These are phyloP conservation scores for Echeveria elegans DNA, from an alignment of 164 flowering plant genomes.

Conservation along the genomic window DNA sequence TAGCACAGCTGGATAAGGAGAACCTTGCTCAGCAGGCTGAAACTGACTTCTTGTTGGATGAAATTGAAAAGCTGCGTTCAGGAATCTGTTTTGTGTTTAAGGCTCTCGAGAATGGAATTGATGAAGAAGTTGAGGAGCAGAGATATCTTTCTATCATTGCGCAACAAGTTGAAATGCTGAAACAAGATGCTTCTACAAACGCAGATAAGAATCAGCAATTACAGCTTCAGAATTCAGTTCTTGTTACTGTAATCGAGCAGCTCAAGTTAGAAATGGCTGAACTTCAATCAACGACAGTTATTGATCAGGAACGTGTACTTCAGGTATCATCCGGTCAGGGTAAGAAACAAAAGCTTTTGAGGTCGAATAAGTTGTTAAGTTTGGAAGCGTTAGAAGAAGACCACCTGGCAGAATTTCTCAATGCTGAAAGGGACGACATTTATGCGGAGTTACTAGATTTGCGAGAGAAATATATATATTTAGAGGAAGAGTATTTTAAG, in stretches of 20 bases:
- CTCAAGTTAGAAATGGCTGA: slow-evolving; percentile 36
- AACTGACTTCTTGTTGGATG: slow-evolving; percentile 46
- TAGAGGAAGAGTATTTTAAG: slow-evolving; percentile 32
- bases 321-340: slow-evolving; percentile 26
- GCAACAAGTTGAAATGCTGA: slow-evolving; percentile 32
- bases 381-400: slow-evolving; percentile 22
- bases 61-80: slow-evolving; percentile 42
- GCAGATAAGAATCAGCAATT: slow-evolving; percentile 58
- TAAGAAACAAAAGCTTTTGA: slow-evolving; percentile 39
- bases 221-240: slow-evolving; percentile 57
- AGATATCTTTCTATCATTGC: slow-evolving; percentile 26
- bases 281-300: background rate
- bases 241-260: slow-evolving; percentile 44
- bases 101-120: slow-evolving; percentile 33
- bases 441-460: slow-evolving; percentile 21
- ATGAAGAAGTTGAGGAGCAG: slow-evolving; percentile 21
- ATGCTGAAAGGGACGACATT: slow-evolving; percentile 26
- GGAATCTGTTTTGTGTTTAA: slow-evolving; percentile 41
- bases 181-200: slow-evolving; percentile 20
- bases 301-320: slow-evolving; percentile 28
- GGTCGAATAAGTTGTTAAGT: slow-evolving; percentile 31
- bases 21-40: slow-evolving; percentile 59
- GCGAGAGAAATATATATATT: slow-evolving; percentile 20
- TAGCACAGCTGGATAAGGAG: slow-evolving; percentile 58
- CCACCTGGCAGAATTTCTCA: slow-evolving; percentile 20